Evolutionary conservation across 2,329 filamentous ascomycete species (phyloP), one percentile per base, ranked within the genome.

Genomic region (Calonectria henricotiae): DNA sequence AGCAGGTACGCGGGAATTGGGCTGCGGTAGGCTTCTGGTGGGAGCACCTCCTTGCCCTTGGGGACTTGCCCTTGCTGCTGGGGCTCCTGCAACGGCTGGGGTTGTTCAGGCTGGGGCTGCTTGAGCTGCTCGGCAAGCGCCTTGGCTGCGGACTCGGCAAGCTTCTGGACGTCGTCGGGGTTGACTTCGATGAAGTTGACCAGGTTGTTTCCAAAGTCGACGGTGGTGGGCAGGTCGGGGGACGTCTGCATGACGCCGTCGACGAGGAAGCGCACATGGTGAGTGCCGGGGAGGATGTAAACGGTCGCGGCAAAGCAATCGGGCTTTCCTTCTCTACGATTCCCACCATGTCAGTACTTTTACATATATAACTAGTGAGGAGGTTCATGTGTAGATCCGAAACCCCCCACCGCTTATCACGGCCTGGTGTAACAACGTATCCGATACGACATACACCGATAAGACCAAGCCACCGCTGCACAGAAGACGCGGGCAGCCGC

Each of bases 151-250:
- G 69, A 68, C 32, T 68, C 67, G 9, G 68, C 82, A 17, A 80
- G 74, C 17, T 82, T 78, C 47, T 80, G 5, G 79, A 91, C 83
- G 78, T 95, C 92, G 67, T 95, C 92, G 41, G 94, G 90, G 77
- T 89, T 94, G 72, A 98, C 93, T 85, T 99, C 96, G 79, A 99
- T 94, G 81, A 98, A 99, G 84, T 99, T 99, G 83, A 99, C 96
- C 20, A 99, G 87, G 80, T 98, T 97, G 84, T 98, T 98, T 74
- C 95, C 97, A 81, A 97, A 98, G 82, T 99, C 96, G 69, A 99
- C 96, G 1, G 96, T 97, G 0, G 96, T 98, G 15, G 96, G 96
- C 66, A 98, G 87, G 73, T 93, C 90, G 70, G 93, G 91, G 17
- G 94, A 96, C 15, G 95, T 96, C 80, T 92, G 90, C 94, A 98